phyloP scores from a whole-genome alignment of 352 stramenopile species.

The Pythium chondricola region DNA sequence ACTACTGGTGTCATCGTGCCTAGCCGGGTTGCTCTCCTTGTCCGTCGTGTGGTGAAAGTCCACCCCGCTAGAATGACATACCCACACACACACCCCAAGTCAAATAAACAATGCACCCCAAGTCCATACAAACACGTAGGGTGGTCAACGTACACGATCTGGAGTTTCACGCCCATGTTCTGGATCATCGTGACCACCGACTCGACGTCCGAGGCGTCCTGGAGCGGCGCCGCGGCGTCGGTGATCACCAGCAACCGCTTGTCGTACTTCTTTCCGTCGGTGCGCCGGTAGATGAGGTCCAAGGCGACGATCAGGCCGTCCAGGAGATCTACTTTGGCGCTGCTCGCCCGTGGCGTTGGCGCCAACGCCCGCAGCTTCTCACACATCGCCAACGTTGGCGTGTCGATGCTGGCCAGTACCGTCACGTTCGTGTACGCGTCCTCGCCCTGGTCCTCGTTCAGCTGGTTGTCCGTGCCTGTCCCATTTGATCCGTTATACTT shows the following conservation, averaged over 20 bases:
- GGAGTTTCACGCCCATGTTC: slow-evolving; percentile 71
- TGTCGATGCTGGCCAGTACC: slow-evolving; percentile 57
- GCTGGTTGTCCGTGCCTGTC: slow-evolving; percentile 77
- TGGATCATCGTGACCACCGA: slow-evolving; percentile 69
- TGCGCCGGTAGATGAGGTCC: slow-evolving; percentile 69
- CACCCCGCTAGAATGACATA: slow-evolving; percentile 63
- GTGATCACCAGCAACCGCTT: slow-evolving; percentile 74
- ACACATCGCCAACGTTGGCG: slow-evolving; percentile 54
- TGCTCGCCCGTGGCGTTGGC: slow-evolving; percentile 11
- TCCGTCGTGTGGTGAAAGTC: slow-evolving; percentile 57
- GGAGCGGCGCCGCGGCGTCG: slow-evolving; percentile 55
- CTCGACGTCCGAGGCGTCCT: slow-evolving; percentile 56
- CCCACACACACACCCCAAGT: too few relatives aligned
- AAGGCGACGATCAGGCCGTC: slow-evolving; percentile 79
- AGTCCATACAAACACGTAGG: too few relatives aligned
- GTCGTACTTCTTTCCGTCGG: slow-evolving; percentile 73
- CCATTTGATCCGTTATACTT: slow-evolving; percentile 12
- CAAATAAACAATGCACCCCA: too few relatives aligned
- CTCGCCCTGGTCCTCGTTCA: slow-evolving; percentile 63
- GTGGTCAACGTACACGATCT: slow-evolving; percentile 76
- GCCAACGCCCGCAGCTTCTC: slow-evolving; percentile 38
- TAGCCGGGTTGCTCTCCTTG: slow-evolving; percentile 4
- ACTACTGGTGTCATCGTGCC: neutral
- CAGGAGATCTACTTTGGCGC: slow-evolving; percentile 47
- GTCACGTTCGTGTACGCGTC: slow-evolving; percentile 55